These are phyloP conservation scores for Kazachstania viticola DNA, from an alignment of 805 yeast genomes.

Conservation along the genomic window DNA sequence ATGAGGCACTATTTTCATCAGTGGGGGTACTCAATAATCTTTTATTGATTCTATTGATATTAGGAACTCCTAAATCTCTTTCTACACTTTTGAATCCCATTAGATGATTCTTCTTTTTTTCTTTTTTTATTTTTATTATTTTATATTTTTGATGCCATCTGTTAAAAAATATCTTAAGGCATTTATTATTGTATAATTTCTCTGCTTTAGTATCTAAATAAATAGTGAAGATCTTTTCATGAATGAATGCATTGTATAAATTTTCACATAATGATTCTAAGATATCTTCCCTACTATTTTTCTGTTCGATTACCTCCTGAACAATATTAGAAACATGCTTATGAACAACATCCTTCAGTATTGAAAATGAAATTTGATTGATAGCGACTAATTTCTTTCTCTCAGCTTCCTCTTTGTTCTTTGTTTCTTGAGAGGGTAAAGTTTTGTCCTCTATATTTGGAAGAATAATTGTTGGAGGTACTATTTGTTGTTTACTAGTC, in stretches of 20 bases:
- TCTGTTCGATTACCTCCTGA: constrained; percentile 6
- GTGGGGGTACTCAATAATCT: constrained; percentile 14
- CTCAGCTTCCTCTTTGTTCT: constrained; percentile 5
- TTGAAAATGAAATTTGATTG: background rate
- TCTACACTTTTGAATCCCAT: constrained; percentile 30
- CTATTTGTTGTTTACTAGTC: background rate
- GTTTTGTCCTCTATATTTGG: background rate
- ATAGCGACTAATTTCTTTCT: constrained; percentile 3
- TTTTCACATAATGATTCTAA: constrained; percentile 37
- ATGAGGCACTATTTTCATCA: constrained; percentile 9
- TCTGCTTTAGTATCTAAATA: constrained; percentile 37
- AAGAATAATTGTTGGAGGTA: background rate
- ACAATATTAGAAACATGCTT: constrained; percentile 2
- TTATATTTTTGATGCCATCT: constrained; percentile 26
- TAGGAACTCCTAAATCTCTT: constrained; percentile 28
- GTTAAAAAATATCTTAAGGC: constrained; percentile 26
- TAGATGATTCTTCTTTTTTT: constrained; percentile 25
- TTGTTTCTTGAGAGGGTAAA: constrained; percentile 1
- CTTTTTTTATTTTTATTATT: constrained; percentile 28
- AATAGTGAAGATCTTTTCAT: constrained; percentile 39
- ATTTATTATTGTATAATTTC: constrained; percentile 20
- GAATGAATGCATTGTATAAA: constrained; percentile 47
- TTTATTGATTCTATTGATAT: constrained; percentile 12
- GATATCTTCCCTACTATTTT: constrained; percentile 4
- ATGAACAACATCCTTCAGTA: constrained; percentile 2